phyloP scores from a whole-genome alignment of 768 basidiomycete species.

The Lentinula raphanica region DNA sequence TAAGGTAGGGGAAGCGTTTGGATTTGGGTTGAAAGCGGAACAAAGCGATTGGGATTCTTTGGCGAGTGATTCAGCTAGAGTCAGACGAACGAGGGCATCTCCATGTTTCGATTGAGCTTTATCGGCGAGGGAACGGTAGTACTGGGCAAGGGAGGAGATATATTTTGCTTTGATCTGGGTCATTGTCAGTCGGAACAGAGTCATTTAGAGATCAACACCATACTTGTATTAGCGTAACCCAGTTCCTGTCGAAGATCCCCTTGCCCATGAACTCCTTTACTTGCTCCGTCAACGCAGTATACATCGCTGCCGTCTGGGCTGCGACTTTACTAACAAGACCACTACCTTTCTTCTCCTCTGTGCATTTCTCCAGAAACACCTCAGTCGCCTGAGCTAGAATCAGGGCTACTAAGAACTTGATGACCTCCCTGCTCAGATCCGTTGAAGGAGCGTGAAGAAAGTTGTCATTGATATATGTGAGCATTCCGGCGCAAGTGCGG shows the following conservation, averaged over 20 bases:
- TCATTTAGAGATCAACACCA: slow-evolving; percentile 9
- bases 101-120: slow-evolving; percentile 75
- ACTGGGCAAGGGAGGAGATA: slow-evolving; percentile 81
- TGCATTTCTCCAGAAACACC: slow-evolving; percentile 91
- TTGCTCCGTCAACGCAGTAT: slow-evolving; percentile 78
- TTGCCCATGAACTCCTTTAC: slow-evolving; percentile 97
- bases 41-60: slow-evolving; percentile 79
- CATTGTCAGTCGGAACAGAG: slow-evolving; percentile 3
- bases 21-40: slow-evolving; percentile 56
- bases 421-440: slow-evolving; percentile 88
- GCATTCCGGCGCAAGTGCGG: slow-evolving; percentile 88
- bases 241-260: slow-evolving; percentile 91
- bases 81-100: slow-evolving; percentile 76
- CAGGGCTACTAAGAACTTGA: slow-evolving; percentile 86
- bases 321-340: slow-evolving; percentile 80
- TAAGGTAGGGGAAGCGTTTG: slow-evolving; percentile 73
- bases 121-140: slow-evolving; percentile 80
- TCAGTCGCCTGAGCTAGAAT: slow-evolving; percentile 94
- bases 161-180: slow-evolving; percentile 85
- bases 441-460: slow-evolving; percentile 96
- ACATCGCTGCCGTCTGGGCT: slow-evolving; percentile 77
- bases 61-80: slow-evolving; percentile 67
- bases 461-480: slow-evolving; percentile 99
- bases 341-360: slow-evolving; percentile 84
- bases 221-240: slow-evolving; percentile 84